Evolutionary conservation across 176 grass and related monocot species (phyloP).

Genomic region (Canna indica): DNA sequence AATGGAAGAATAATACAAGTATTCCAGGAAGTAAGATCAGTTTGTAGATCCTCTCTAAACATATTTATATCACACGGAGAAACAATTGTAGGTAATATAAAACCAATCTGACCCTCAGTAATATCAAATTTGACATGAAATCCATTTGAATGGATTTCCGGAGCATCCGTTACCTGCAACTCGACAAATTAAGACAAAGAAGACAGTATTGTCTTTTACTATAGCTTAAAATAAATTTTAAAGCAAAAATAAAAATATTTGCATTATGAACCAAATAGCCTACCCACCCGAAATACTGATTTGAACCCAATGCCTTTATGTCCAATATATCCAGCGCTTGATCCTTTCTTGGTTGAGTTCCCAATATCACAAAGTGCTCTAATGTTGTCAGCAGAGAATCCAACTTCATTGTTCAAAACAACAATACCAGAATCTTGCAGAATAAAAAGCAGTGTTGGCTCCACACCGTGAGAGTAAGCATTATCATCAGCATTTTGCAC

Average conservation of each 20-base stretch:
- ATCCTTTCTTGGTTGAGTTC: constrained; percentile 95
- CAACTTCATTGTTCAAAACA: constrained; percentile 84
- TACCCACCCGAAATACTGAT: constrained; percentile 91
- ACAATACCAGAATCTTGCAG: constrained; percentile 77
- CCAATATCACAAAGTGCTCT: constrained; percentile 95
- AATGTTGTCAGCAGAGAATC: constrained; percentile 82
- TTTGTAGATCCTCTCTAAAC: constrained; percentile 42
- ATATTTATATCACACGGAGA: constrained; percentile 40
- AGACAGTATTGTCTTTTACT: background rate
- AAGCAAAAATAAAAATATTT: background rate
- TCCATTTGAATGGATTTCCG: constrained; percentile 97
- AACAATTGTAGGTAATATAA: constrained; percentile 81
- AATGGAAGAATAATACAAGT: constrained; percentile 93
- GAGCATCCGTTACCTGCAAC: constrained; percentile 81
- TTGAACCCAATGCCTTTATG: constrained; percentile 98
- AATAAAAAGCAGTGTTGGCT: constrained; percentile 83
- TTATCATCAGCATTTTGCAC: constrained; percentile 98
- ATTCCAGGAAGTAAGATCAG: constrained; percentile 35
- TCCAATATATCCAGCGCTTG: constrained; percentile 80
- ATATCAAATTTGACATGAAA: constrained; percentile 99
- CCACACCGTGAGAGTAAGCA: constrained; percentile 59
- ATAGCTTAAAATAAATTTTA: background rate
- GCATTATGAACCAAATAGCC: background rate
- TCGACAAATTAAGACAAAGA: background rate
- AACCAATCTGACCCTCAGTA: constrained; percentile 85